Percentiles rank a stretch among this genome's conserved stretches.
phyloP scores from a whole-genome alignment of 164 flowering plant species.

The Chloranthus sessilifolius region DNA sequence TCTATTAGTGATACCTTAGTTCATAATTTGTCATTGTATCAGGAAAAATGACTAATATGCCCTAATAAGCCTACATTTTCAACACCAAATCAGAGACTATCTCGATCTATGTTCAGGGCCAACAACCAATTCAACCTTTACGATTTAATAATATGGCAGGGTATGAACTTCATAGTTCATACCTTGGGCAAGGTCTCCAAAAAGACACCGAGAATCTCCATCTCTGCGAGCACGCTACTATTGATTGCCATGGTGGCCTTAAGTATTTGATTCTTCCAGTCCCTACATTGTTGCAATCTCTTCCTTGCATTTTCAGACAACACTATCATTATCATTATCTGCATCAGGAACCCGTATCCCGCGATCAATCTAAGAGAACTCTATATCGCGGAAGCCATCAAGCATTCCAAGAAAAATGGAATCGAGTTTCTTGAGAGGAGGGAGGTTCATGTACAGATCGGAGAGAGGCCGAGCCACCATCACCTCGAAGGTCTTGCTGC shows the following conservation, averaged over 20 bases:
- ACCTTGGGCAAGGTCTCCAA: constrained; percentile 75
- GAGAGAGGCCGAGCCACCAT: constrained; percentile 69
- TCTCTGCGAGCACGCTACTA: constrained; percentile 56
- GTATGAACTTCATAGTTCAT: too few species aligned
- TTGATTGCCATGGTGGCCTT: constrained; percentile 79
- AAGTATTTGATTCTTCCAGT: constrained; percentile 64
- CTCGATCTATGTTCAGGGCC: too few species aligned
- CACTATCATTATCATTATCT: constrained; percentile 36
- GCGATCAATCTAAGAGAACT: constrained; percentile 61
- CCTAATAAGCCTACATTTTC: too few species aligned
- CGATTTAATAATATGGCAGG: too few species aligned
- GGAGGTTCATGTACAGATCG: constrained; percentile 62
- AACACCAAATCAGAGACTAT: too few species aligned
- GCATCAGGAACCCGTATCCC: constrained; percentile 36
- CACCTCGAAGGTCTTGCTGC: constrained; percentile 63
- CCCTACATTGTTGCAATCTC: constrained; percentile 59
- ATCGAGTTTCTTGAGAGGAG: constrained; percentile 76
- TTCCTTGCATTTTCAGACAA: constrained; percentile 52
- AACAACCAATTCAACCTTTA: too few species aligned
- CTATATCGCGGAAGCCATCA: constrained; percentile 50
- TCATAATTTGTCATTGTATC: too few species aligned
- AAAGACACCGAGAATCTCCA: constrained; percentile 66
- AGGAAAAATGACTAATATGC: too few species aligned
- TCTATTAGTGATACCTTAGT: too few species aligned
- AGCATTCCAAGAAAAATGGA: constrained; percentile 61